Evolutionary conservation across 495 filamentous ascomycete species (phyloP).

Genomic region (Talaromyces nanjingensis): DNA sequence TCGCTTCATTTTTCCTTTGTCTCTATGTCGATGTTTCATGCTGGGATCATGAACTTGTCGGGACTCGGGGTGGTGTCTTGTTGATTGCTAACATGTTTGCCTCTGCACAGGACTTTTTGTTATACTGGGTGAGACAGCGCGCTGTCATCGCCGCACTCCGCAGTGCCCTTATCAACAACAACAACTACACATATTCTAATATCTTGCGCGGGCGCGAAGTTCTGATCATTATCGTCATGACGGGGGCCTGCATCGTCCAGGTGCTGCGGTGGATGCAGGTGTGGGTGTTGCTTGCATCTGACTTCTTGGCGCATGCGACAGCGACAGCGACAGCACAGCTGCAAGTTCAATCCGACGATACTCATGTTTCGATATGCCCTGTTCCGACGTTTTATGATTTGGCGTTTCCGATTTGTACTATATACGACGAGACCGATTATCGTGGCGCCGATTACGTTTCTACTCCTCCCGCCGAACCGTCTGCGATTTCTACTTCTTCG

Average conservation of each 20-base stretch:
- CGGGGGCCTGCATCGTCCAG: neutral
- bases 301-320: slow-evolving; percentile 2
- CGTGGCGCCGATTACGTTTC: neutral
- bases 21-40: neutral
- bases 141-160: slow-evolving; percentile 7
- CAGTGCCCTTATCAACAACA: neutral
- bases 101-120: slow-evolving; percentile 1
- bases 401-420: slow-evolving; percentile 1
- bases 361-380: neutral
- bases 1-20: neutral
- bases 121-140: slow-evolving; percentile 7
- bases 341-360: neutral
- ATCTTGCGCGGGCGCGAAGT: neutral
- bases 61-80: neutral
- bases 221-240: neutral
- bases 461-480: neutral
- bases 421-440: neutral
- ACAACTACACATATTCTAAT: neutral
- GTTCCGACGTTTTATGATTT: neutral
- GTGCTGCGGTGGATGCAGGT: slow-evolving; percentile 5
- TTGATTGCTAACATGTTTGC: slow-evolving; percentile 4
- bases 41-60: neutral
- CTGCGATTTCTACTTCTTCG: neutral
- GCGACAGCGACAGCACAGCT: neutral
- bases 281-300: slow-evolving; percentile 8